These are phyloP conservation scores for Posidonia oceanica DNA, from an alignment of 116 monocot genomes.

Conservation along the genomic window DNA sequence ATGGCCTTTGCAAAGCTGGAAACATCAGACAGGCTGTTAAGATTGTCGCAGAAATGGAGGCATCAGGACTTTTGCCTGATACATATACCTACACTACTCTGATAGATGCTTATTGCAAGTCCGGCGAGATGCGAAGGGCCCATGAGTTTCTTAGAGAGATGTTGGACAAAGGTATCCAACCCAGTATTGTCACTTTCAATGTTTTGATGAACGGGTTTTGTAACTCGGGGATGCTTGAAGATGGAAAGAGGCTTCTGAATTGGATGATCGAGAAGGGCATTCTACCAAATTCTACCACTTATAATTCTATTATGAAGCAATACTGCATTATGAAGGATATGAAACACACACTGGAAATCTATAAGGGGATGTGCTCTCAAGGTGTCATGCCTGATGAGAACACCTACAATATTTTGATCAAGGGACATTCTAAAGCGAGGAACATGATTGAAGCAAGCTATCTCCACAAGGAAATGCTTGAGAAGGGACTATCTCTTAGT, in stretches of 20 bases:
- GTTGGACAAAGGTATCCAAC: slow-evolving; percentile 64
- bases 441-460: slow-evolving; percentile 90
- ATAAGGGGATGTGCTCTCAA: slow-evolving; percentile 46
- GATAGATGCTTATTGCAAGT: slow-evolving; percentile 83
- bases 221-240: slow-evolving; percentile 49
- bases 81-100: slow-evolving; percentile 80
- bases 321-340: slow-evolving; percentile 62
- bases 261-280: slow-evolving; percentile 79
- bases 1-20: slow-evolving; percentile 87
- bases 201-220: slow-evolving; percentile 93
- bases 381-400: slow-evolving; percentile 68
- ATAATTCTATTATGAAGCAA: slow-evolving; percentile 79
- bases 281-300: slow-evolving; percentile 57
- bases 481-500: slow-evolving; percentile 55
- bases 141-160: slow-evolving; percentile 57
- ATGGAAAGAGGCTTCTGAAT: slow-evolving; percentile 57
- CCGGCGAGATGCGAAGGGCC: slow-evolving; percentile 45
- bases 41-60: slow-evolving; percentile 69
- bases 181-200: slow-evolving; percentile 86
- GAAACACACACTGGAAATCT: slow-evolving; percentile 62
- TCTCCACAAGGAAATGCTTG: slow-evolving; percentile 67
- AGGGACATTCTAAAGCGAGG: slow-evolving; percentile 78
- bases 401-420: slow-evolving; percentile 86
- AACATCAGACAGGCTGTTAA: slow-evolving; percentile 77
- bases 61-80: slow-evolving; percentile 61